Base-by-base conservation (phyloP, 257 asterid species). In the Paraleonurus japonicus region DNA sequence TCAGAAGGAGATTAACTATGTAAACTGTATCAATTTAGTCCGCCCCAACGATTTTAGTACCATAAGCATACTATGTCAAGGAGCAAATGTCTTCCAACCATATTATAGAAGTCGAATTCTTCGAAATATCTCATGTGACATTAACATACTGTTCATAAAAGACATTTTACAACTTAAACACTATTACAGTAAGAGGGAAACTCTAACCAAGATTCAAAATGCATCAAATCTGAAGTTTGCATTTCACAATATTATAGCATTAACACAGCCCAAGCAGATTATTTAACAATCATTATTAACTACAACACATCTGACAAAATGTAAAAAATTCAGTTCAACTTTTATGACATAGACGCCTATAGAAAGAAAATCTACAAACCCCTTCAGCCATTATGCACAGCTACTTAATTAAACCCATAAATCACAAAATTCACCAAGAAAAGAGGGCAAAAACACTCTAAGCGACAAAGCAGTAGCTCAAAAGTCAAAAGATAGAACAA, bases 391-490 rank as follows among this genome's bases (percentile, higher is more conserved):
- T 48, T 27, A 48, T 23, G 57, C 33, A 30, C 32, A 74, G 61
- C 17, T 24, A 72, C 72, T 6, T 32, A 12, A 1, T 3, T 17
- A 53, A 79, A 43, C 22, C 19, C 57, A 43, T 35, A 64, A 22
- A 11, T 9, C 6, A 41, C 48, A 28, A 72, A 58, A 61, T 71
- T 26, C 67, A 67, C 62, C 54, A 16, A 17, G 51, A 19, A 70
- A 61, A 50, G 1, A 26, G 19, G 33, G 23, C 51, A 61, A 8
- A 13, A 66, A 67, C 33, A 23, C 39, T 16, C 28, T 0, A 30
- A 69, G 64, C 81, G 77, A 55, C 41, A 80, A 61, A 39, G 15
- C 13, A 71, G 72, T 48, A 1, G 39, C 59, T 30, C 7, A 20
- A 63, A 69, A 71, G 65, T 66, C 74, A 59, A 69, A n/a, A 35